These are phyloP conservation scores for Gossypium schwendimanii DNA, from an alignment of 441 rosid species.

Conservation along the genomic window DNA sequence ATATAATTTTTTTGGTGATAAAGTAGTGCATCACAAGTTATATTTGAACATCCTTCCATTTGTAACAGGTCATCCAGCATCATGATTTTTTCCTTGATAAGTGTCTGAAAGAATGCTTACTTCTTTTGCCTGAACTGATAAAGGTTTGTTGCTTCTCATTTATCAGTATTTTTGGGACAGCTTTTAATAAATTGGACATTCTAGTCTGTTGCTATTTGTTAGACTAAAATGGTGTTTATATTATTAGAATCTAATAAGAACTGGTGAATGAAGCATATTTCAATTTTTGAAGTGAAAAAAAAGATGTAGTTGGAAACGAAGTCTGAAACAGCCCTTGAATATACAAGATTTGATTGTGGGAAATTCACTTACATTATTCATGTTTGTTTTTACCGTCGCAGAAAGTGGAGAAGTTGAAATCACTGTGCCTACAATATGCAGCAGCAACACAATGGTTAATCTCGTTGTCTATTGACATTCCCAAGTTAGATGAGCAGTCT, in stretches of 20 bases:
- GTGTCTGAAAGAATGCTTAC: slow-evolving; percentile 92
- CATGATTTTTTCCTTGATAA: slow-evolving; percentile 90
- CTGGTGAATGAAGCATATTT: background rate
- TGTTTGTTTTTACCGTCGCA: slow-evolving; percentile 24
- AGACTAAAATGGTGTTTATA: background rate
- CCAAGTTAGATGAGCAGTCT: slow-evolving; percentile 33
- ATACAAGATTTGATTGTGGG: background rate
- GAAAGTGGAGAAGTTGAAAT: slow-evolving; percentile 87
- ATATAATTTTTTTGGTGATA: background rate
- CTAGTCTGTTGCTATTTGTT: background rate
- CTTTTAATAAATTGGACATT: background rate
- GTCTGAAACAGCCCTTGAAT: background rate
- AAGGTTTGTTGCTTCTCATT: slow-evolving; percentile 51
- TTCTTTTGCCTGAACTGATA: slow-evolving; percentile 82
- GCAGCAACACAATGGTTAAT: slow-evolving; percentile 94
- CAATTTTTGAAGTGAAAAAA: background rate
- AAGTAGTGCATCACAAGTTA: background rate
- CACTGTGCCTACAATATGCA: slow-evolving; percentile 78
- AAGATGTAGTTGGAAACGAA: background rate
- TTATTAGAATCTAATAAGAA: background rate
- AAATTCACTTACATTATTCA: slow-evolving; percentile 3
- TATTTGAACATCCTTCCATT: slow-evolving; percentile 1
- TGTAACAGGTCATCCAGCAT: slow-evolving; percentile 75
- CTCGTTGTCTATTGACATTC: slow-evolving; percentile 67
- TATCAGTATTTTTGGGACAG: background rate